These are phyloP conservation scores for Phyllostachys edulis DNA, from an alignment of 176 grass and related monocot species.

Conservation along the genomic window DNA sequence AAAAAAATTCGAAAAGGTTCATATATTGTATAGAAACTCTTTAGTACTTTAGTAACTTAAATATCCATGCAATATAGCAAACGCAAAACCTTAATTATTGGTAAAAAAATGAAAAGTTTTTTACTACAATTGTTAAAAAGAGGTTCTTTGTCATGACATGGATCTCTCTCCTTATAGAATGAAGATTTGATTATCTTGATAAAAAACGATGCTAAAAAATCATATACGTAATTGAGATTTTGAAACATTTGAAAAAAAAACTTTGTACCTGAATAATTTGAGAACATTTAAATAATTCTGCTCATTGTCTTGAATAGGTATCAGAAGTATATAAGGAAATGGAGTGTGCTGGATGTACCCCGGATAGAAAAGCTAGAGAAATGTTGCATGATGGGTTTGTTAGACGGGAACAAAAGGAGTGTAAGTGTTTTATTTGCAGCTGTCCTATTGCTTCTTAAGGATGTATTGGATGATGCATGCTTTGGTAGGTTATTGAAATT, in stretches of 20 bases:
- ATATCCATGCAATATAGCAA: neutral
- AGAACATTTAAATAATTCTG: neutral
- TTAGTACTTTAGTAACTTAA: constrained; percentile 4
- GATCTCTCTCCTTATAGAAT: neutral
- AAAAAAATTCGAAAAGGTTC: constrained; percentile 75
- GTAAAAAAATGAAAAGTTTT: neutral
- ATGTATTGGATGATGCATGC: constrained; percentile 19
- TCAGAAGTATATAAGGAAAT: constrained; percentile 65
- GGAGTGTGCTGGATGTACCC: constrained; percentile 72
- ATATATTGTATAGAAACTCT: neutral
- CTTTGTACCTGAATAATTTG: neutral
- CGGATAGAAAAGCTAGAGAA: constrained; percentile 91
- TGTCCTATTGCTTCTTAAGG: neutral
- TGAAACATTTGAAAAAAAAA: neutral
- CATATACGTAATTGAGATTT: neutral
- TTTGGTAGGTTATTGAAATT: constrained; percentile 48
- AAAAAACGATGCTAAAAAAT: neutral
- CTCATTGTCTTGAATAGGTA: constrained; percentile 45
- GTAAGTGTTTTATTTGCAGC: constrained; percentile 52
- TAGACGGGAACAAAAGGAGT: constrained; percentile 63
- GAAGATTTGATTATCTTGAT: neutral
- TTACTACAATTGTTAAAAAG: neutral
- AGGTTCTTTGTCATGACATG: neutral
- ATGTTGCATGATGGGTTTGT: constrained; percentile 64
- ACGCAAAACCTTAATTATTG: neutral